Evolutionary conservation across 2,329 filamentous ascomycete genomes (phyloP).

Genomic region (Hymenoscyphus infarciens): DNA sequence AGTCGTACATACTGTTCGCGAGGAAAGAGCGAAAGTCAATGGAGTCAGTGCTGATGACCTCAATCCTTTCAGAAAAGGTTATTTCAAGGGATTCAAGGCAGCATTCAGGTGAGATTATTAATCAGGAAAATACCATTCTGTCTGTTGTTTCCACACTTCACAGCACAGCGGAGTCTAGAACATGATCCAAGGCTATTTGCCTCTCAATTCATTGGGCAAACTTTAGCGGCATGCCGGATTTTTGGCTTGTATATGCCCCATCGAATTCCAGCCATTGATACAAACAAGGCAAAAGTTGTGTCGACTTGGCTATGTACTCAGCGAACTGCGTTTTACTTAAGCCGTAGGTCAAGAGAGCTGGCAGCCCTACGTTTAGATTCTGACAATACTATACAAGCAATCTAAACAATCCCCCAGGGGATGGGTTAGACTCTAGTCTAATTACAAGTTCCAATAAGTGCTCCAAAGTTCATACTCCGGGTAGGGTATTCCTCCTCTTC

Average conservation of each 20-base stretch:
- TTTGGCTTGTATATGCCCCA: too few relatives aligned
- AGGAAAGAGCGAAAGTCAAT: conserved; percentile 36
- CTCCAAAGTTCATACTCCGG: background rate
- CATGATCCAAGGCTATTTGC: background rate
- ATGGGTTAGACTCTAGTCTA: background rate
- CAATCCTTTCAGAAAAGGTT: conserved; percentile 60
- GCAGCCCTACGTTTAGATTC: background rate
- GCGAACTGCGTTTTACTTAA: too few relatives aligned
- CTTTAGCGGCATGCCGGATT: too few relatives aligned
- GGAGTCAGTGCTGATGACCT: conserved; percentile 60
- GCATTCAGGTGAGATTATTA: conserved; percentile 18
- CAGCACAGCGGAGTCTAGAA: background rate
- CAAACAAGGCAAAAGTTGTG: too few relatives aligned
- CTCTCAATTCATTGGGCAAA: too few relatives aligned
- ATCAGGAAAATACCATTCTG: background rate
- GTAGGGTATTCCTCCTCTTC: background rate
- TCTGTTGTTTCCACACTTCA: background rate
- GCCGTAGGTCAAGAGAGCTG: too few relatives aligned
- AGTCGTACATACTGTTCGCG: conserved; percentile 40
- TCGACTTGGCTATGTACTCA: too few relatives aligned
- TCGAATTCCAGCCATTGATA: too few relatives aligned
- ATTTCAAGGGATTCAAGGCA: conserved; percentile 42
- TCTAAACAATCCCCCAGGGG: background rate
- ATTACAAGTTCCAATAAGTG: background rate
- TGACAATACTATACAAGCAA: background rate